A percentile compares a stretch with the other conserved stretches of the same genome.
These are phyloP conservation scores for Pseudogymnoascus sp. DNA, from an alignment of 2,329 filamentous ascomycete species.

Conservation along the genomic window DNA sequence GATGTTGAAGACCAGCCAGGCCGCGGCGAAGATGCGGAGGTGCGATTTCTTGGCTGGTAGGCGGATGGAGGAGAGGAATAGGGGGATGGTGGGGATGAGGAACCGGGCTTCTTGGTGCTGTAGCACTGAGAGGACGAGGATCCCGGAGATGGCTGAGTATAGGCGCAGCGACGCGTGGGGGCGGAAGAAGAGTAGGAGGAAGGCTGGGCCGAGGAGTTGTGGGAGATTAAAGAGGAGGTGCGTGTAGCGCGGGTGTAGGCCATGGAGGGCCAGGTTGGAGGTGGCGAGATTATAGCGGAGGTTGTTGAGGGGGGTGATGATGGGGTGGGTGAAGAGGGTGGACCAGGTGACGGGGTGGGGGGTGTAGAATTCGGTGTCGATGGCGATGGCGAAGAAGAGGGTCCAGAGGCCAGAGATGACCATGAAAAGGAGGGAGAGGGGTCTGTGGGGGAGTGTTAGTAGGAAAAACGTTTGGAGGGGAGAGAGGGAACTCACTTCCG, in stretches of 20 bases:
- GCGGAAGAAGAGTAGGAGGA: constrained; percentile 48
- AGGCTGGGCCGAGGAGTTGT: constrained; percentile 62
- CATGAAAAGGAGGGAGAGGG: constrained; percentile 54
- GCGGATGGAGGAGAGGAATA: constrained; percentile 66
- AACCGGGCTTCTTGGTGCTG: constrained; percentile 77
- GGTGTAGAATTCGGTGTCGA: constrained; percentile 81
- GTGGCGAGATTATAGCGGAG: constrained; percentile 64
- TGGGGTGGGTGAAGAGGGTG: constrained; percentile 53
- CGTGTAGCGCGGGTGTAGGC: constrained; percentile 71
- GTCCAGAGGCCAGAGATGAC: constrained; percentile 58
- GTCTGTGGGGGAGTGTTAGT: constrained; percentile 32
- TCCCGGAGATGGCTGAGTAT: constrained; percentile 65
- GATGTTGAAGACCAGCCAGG: constrained; percentile 64
- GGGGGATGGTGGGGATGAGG: constrained; percentile 63
- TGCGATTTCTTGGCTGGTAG: constrained; percentile 48
- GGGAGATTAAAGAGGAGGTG: constrained; percentile 64
- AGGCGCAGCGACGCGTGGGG: constrained; percentile 53
- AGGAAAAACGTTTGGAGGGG: neutral
- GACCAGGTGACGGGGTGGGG: constrained; percentile 53
- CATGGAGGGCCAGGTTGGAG: constrained; percentile 65
- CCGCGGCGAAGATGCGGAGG: constrained; percentile 45
- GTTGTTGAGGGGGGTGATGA: constrained; percentile 72
- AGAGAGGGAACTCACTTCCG: constrained; percentile 52
- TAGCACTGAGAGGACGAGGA: constrained; percentile 62
- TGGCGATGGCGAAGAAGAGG: constrained; percentile 61